These are phyloP conservation scores for Astrothelium macrocarpum DNA, from an alignment of 495 filamentous ascomycete genomes.

Conservation along the genomic window DNA sequence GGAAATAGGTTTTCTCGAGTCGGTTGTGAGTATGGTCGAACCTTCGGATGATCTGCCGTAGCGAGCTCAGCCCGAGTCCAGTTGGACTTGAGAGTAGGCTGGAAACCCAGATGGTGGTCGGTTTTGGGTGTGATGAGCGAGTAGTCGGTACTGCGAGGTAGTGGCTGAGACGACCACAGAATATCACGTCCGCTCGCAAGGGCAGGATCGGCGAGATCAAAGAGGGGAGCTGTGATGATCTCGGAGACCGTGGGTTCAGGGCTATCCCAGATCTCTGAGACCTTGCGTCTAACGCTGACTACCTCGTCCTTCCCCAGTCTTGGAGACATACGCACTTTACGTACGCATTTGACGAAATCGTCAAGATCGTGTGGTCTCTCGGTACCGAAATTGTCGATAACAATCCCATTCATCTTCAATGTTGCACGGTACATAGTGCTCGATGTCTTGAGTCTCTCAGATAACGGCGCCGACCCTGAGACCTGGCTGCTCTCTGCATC, in stretches of 20 bases:
- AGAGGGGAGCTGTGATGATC: neutral
- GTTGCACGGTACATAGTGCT: neutral
- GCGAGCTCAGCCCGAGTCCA: neutral
- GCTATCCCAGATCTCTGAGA: neutral
- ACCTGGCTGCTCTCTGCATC: neutral
- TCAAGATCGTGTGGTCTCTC: neutral
- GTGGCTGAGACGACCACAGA: neutral
- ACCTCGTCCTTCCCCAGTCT: neutral
- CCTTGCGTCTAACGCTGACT: neutral
- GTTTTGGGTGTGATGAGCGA: neutral
- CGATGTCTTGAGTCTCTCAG: neutral
- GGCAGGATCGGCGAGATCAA: neutral
- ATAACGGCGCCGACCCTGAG: neutral
- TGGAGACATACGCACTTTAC: neutral
- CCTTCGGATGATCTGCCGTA: neutral
- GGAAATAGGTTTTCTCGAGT: neutral
- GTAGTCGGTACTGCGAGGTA: constrained; percentile 1
- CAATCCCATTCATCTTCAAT: neutral
- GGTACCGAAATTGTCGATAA: constrained; percentile 1
- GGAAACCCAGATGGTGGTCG: neutral
- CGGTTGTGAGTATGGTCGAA: neutral
- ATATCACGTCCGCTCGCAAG: neutral
- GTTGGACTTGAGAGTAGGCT: neutral
- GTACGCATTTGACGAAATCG: neutral
- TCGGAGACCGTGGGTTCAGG: neutral